Conservation (phyloP, 345 rosid species). For the Brassica napus region Da-Ae NC_063443.1:3054501-3055000, state of each 20-base stretch:
- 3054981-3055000: conserved; percentile 79
- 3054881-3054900: conserved; percentile 74
- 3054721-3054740: neutral
- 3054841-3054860: conserved; percentile 80
- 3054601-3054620: conserved; percentile 82
- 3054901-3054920: conserved; percentile 96
- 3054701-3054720: neutral
- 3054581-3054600: conserved; percentile 67
- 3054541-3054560: conserved; percentile 73
- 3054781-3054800: neutral
- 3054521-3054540: conserved; percentile 93
- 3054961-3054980: conserved; percentile 74
- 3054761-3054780: neutral
- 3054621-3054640: conserved; percentile 41
- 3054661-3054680: neutral
- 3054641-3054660: neutral
- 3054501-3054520: conserved; percentile 41
- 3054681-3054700: neutral
- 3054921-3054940: conserved; percentile 95
- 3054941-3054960: conserved; percentile 90
- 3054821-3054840: conserved; percentile 91
- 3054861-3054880: conserved; percentile 71
- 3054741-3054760: neutral
- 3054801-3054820: conserved; percentile 87
- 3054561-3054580: conserved; percentile 82